Base-by-base conservation (phyloP, 345 rosid species). In the Eucalyptus pauciflora region DNA sequence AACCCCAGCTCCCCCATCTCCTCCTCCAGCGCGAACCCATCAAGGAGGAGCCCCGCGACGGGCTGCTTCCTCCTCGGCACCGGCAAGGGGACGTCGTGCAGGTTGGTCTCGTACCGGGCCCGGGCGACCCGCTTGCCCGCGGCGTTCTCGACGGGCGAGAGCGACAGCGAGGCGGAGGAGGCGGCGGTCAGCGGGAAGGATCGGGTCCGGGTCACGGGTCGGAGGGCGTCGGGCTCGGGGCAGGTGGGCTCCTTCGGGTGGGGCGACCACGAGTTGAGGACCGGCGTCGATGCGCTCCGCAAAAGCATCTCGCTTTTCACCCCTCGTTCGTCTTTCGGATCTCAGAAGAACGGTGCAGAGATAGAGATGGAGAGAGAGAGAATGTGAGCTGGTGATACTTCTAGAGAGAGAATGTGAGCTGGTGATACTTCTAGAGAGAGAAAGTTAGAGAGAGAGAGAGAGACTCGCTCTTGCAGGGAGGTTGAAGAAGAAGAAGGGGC, bases 261-360 rank as follows among this genome's bases (percentile, higher is more conserved):
- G 17, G 94, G 93, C 4, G 90, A 88, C 95, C 95, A 92, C 7
- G 99, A 93, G 48, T 94, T 93, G 50, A 93, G 93, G 56, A 96
- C 7, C 33, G 99, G 99, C 31, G 97, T 94, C 60, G 99, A 96
- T 15, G 98, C 90, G 89, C 97, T 95, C 20, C 99, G 92, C 20
- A 97, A 86, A 60, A 97, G 95, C 99, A 97, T 96, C 49, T 69
- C 49, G 15, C 62, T 16, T 86, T 54, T 9, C 14, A 24, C 24
- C 24, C 52, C 25, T 46, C 43, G 49, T 7, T 86, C 5, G 6
- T 45, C 8, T 50, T 49, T 31, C 18, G 24, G 15, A 37, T 45
- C 27, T 37, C 83, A 3, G 83, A 76, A 20, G 20, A 37, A 12
- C 46, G 6, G 25, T 2, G 46, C 83, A 37, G 4, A 18, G 12